A percentile compares a stretch with the other conserved stretches of the same genome.
phyloP scores from a whole-genome alignment of 2,329 filamentous ascomycete species.

The Myriosclerotinia scirpicola region DNA sequence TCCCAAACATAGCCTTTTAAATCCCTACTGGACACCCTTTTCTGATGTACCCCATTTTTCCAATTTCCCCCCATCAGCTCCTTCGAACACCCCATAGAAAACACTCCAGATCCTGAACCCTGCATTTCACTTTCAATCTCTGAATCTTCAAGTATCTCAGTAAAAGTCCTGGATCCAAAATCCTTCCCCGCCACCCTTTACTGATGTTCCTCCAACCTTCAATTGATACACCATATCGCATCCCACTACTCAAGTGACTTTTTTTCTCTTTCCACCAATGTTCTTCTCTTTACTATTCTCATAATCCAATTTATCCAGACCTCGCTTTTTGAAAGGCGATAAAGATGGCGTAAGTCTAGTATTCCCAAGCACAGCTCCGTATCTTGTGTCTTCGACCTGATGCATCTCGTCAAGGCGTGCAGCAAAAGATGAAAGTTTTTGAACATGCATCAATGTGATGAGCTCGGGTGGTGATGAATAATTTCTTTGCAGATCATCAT shows the following conservation, averaged over 20 bases:
- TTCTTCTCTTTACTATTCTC: neutral
- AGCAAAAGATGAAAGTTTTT: neutral
- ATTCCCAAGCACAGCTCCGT: neutral
- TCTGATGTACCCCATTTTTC: no score
- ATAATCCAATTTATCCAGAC: neutral
- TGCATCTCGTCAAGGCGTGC: conserved; percentile 2
- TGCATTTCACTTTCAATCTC: no score
- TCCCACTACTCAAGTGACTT: neutral
- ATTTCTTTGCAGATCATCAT: neutral
- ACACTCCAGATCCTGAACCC: neutral
- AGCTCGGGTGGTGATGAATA: neutral
- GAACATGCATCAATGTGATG: neutral
- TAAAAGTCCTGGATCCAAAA: neutral
- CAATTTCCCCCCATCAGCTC: no score
- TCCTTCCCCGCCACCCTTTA: neutral
- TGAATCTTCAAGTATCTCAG: neutral
- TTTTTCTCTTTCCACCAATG: neutral
- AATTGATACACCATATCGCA: neutral
- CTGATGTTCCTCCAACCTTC: neutral
- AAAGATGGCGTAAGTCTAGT: neutral
- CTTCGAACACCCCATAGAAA: no score
- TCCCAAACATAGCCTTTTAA: no score
- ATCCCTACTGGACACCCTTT: no score
- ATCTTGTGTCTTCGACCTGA: neutral
- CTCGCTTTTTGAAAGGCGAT: neutral